phyloP scores from a whole-genome alignment of 2,329 filamentous ascomycete species.

The Alternaria hordeiaustralica region DNA sequence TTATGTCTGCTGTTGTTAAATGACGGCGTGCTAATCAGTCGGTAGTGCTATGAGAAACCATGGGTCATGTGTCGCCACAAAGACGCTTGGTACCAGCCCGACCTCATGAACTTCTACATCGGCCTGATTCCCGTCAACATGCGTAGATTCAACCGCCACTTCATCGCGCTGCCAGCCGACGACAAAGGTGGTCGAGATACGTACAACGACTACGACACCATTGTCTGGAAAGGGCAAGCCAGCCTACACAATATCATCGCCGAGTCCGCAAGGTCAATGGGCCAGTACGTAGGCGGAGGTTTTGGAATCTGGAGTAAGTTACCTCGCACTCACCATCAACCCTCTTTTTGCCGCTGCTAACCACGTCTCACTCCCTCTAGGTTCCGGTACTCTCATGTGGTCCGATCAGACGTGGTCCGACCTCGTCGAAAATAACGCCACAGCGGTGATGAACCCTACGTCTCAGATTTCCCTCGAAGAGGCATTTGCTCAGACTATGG shows the following conservation, averaged over 20 bases:
- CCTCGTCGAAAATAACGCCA: not conserved
- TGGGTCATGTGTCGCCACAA: not conserved
- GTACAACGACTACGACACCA: not conserved
- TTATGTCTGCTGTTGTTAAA: not conserved
- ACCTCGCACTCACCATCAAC: not conserved
- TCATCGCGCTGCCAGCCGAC: not conserved
- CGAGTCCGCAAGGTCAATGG: not conserved
- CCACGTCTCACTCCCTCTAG: not conserved
- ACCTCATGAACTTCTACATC: not conserved
- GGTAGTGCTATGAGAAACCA: not conserved
- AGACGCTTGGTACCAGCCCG: not conserved
- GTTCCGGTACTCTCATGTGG: not conserved
- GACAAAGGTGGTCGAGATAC: not conserved
- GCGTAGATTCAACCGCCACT: not conserved
- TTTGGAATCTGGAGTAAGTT: not conserved
- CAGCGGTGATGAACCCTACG: not conserved
- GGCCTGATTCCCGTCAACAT: not conserved
- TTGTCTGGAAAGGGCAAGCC: not conserved
- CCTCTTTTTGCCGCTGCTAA: not conserved
- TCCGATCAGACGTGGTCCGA: not conserved
- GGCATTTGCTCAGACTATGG: not conserved
- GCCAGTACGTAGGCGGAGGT: not conserved
- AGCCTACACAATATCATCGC: not conserved
- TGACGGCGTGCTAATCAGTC: not conserved
- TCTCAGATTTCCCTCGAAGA: not conserved